These are phyloP conservation scores for Aplosporella prunicola DNA, from an alignment of 2,329 filamentous ascomycete species.

Conservation along the genomic window DNA sequence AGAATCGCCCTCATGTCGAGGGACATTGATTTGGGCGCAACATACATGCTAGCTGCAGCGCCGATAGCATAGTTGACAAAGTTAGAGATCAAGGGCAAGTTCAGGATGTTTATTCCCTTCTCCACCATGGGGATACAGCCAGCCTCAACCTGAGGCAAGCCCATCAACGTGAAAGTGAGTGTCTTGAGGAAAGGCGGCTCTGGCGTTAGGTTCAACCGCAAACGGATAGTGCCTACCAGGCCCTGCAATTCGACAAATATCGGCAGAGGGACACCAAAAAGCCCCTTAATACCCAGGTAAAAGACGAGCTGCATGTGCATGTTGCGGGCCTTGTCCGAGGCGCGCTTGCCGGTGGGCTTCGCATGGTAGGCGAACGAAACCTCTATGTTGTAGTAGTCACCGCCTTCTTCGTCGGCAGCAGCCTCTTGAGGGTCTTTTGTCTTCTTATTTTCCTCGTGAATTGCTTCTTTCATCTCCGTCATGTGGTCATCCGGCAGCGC, in stretches of 20 bases:
- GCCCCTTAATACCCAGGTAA: slow-evolving; percentile 78
- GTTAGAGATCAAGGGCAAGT: slow-evolving; percentile 84
- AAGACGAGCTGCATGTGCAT: slow-evolving; percentile 97
- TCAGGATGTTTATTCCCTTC: slow-evolving; percentile 80
- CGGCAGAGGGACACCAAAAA: slow-evolving; percentile 81
- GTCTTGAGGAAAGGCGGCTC: slow-evolving; percentile 89
- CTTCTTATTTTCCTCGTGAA: slow-evolving; percentile 68
- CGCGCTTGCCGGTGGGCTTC: slow-evolving; percentile 57
- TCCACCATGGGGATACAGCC: slow-evolving; percentile 91
- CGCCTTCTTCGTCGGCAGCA: slow-evolving; percentile 80
- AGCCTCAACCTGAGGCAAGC: slow-evolving; percentile 77
- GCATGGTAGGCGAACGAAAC: slow-evolving; percentile 87
- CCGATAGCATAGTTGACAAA: slow-evolving; percentile 95
- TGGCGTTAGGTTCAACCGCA: slow-evolving; percentile 77
- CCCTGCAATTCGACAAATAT: slow-evolving; percentile 85
- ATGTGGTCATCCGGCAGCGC: slow-evolving; percentile 77
- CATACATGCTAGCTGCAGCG: slow-evolving; percentile 79
- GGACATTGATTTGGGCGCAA: slow-evolving; percentile 89
- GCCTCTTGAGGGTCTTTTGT: slow-evolving; percentile 78
- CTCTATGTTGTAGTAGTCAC: slow-evolving; percentile 88
- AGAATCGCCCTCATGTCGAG: slow-evolving; percentile 85
- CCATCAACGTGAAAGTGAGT: slow-evolving; percentile 89
- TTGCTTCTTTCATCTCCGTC: slow-evolving; percentile 69
- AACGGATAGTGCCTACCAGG: slow-evolving; percentile 76
- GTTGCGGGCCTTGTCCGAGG: slow-evolving; percentile 77